These are phyloP conservation scores for Pichia sp. DNA, from an alignment of 1,139 yeast genomes.

Conservation along the genomic window DNA sequence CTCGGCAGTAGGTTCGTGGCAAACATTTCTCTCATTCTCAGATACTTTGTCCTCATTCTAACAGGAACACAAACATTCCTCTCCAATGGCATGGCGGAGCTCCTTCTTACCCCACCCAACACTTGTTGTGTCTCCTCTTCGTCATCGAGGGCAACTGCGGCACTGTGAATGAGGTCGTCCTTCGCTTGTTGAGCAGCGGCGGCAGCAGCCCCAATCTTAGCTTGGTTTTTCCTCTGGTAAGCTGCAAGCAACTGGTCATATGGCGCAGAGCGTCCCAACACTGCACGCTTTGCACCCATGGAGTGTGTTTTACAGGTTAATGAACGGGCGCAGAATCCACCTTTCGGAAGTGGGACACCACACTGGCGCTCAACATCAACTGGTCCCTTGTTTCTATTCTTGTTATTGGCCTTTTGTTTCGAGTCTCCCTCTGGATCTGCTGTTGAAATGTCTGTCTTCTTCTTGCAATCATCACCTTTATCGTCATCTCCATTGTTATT, in stretches of 20 bases:
- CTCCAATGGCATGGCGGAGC: conserved; percentile 78
- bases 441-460: too few relatives aligned
- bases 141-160: conserved; percentile 43
- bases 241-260: conserved; percentile 83
- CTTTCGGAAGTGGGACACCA: conserved; percentile 90
- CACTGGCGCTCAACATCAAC: conserved; percentile 95
- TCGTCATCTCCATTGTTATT: too few relatives aligned
- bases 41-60: conserved; percentile 60
- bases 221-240: conserved; percentile 88
- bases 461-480: too few relatives aligned
- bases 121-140: conserved; percentile 95
- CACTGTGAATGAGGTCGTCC: conserved; percentile 36
- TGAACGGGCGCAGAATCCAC: conserved; percentile 91
- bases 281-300: conserved; percentile 97
- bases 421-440: too few relatives aligned
- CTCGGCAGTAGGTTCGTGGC: conserved; percentile 51
- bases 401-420: conserved; percentile 25
- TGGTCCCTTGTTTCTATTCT: conserved; percentile 68
- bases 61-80: conserved; percentile 66
- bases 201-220: conserved; percentile 76
- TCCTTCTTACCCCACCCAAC: conserved; percentile 80
- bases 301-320: conserved; percentile 96
- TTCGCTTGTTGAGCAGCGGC: conserved; percentile 54
- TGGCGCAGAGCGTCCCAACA: conserved; percentile 86
- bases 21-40: conserved; percentile 79